Evolutionary conservation across 2,329 filamentous ascomycete species (phyloP).

Genomic region (Apiospora kogelbergensis): DNA sequence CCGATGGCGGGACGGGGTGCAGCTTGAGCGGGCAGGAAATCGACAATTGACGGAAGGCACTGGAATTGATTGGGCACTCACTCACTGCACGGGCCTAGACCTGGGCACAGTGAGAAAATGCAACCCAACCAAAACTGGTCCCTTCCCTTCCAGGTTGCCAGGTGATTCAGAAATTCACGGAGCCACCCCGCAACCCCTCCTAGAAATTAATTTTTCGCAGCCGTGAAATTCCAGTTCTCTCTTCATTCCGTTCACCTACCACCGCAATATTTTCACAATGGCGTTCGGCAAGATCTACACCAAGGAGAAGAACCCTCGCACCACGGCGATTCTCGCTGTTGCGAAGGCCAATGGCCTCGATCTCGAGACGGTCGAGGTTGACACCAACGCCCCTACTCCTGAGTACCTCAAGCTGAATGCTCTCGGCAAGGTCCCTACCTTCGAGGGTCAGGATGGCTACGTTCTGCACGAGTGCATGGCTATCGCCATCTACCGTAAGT

Average conservation of each 20-base stretch:
- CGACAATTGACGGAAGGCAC: not conserved
- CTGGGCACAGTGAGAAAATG: not conserved
- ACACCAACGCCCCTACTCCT: constrained; percentile 62
- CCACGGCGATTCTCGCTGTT: constrained; percentile 83
- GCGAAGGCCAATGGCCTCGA: constrained; percentile 98
- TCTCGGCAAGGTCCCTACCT: constrained; percentile 89
- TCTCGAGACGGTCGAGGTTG: constrained; percentile 76
- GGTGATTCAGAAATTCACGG: not conserved
- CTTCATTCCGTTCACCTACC: constrained; percentile 15
- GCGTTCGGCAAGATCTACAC: constrained; percentile 98
- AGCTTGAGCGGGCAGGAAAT: not conserved
- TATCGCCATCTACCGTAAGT: constrained; percentile 97
- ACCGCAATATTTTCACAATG: constrained; percentile 55
- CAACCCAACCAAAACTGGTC: not conserved
- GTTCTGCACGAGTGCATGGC: constrained; percentile 86
- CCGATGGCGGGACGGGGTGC: not conserved
- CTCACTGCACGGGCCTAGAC: not conserved
- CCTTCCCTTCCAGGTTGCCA: not conserved
- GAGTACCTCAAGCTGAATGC: constrained; percentile 87
- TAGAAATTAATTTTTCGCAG: not conserved
- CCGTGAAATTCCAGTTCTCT: not conserved
- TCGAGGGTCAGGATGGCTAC: constrained; percentile 90
- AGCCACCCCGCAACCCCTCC: constrained; percentile 3
- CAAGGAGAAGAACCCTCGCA: constrained; percentile 76
- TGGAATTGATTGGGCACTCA: not conserved